Evolutionary conservation across 106 monocot species (phyloP), one percentile per base, ranked within the genome.

Genomic region (Dactylorhiza incarnata): DNA sequence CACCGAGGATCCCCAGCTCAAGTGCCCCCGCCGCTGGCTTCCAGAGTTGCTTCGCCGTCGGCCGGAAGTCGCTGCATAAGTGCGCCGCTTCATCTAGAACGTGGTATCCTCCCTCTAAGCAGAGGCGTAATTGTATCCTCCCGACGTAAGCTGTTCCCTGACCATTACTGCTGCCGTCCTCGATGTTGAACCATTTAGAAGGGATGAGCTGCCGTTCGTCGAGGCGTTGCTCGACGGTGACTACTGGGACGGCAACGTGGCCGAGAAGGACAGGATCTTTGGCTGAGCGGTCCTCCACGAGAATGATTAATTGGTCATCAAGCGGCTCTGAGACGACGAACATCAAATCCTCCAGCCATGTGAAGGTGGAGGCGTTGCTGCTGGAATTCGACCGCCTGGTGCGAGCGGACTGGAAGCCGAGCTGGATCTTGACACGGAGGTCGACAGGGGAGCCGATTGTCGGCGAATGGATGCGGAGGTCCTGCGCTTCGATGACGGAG

Each of bases 61-160:
- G 85, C n/a, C 94, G 80, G 82, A 84, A 94, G 78, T 97, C 97
- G 80, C 97, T 97, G 84, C 89, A 89, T 29, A 94, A 84, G 68
- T 97, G 91, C 50, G 94, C 91, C 4, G 97, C 97, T 83, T 97
- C 96, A 56, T 97, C 96, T 8, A 97, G 87, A 49, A 97, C 96
- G 78, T 97, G 96, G 49, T 97, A 97, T 12, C 96, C 96, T 0
- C 91, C 96, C 67, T 97, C 96, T 73, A 97, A 62, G 76, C 93
- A 94, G 1, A 97, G 75, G 53, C 91, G 78, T 20, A 97, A 75
- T 58, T 93, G 90, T n/a, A 97, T 43, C 55, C 96, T 76, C 11
- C 93, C 96, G 58, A 82, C 50, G 77, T 96, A 93, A 19, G 71
- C 58, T 59, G 22, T 48, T 13, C 19, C 50, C 2, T 9, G 76